Evolutionary conservation across 176 grass and related monocot genomes (phyloP), one percentile per base, ranked within the genome.

Genomic region (barley (Hordeum vulgare)): DNA sequence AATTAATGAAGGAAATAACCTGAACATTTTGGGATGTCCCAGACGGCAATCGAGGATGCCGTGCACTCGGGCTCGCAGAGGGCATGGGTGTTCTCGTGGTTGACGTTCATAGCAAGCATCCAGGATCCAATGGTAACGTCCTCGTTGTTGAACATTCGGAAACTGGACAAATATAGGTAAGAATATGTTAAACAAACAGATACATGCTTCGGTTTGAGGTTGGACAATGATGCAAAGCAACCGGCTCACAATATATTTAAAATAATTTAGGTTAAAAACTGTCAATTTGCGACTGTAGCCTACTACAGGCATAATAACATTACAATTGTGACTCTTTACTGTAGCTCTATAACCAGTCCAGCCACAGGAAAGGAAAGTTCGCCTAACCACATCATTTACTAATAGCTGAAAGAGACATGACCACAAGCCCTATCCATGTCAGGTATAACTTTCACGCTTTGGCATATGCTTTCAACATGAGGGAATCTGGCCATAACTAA

Each of bases 1-100:
- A 77, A 73, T 44, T 71, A 64, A 79, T 77, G 25, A 75, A 85
- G 58, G n/a, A 42, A 85, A 44, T 54, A 68, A 96, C 97, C 97
- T 99, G 97, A 99, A 66, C 97, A 99, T 92, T 89, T 96, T 74
- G 97, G 97, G 71, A 99, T 99, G 73, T 99, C 97, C 97, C 97
- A 99, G 61, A 99, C 97, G 41, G 97, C 97, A 90, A 99, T 86
- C 84, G 97, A 90, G 26, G 93, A 92, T 18, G 85, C 36, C 6
- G 86, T 85, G 81, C 97, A 99, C 62, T 99, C 93, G 71, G 87
- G 71, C 41, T 91, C 90, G 64, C 97, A 99, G 33, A 99, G 89
- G 61, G 89, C 81, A 79, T 89, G 97, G 0, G 85, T 86, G 60
- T 99, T 94, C 87, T 99, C 97, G 66, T 99, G 93, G 85, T 96